A percentile compares a stretch with the other conserved stretches of the same genome.
Conservation (phyloP, 192 early-diverging fungal genomes). For the Pilobolus umbonatus region DNA sequence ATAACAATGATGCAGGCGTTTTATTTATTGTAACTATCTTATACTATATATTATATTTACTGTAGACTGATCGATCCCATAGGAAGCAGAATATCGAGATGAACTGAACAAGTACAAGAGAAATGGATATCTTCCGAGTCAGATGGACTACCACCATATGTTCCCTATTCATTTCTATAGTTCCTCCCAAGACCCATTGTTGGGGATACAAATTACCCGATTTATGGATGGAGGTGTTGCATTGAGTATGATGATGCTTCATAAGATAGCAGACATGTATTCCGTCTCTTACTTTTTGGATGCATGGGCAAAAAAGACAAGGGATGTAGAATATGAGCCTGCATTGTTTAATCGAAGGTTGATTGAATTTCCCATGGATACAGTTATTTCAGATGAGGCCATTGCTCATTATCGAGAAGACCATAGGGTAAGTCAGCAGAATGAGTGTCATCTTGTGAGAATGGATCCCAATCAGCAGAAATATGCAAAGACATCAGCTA, state of each 20-base stretch:
- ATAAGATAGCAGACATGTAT: conserved; percentile 27
- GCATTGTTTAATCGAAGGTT: conserved; percentile 7
- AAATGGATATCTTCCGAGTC: conserved; percentile 22
- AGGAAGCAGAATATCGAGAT: conserved; percentile 22
- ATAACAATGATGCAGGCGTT: conserved; percentile 18
- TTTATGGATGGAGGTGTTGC: conserved; percentile 27
- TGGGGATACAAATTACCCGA: conserved; percentile 19
- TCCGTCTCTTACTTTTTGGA: conserved; percentile 22
- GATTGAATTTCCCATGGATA: conserved; percentile 5
- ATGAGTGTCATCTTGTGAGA: not conserved
- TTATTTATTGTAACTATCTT: conserved; percentile 11
- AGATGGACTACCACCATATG: conserved; percentile 29
- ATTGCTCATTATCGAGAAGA: conserved; percentile 23
- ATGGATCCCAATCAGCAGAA: conserved; percentile 17
- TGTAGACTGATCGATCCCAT: not conserved
- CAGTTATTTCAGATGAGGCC: conserved; percentile 14
- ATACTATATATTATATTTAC: not conserved
- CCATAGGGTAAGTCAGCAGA: conserved; percentile 2
- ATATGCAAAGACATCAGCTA: conserved; percentile 15
- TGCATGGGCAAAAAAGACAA: conserved; percentile 23
- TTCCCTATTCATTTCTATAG: conserved; percentile 30
- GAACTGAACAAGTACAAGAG: conserved; percentile 6
- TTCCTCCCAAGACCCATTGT: conserved; percentile 15
- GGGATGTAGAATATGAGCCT: not conserved
- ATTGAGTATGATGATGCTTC: conserved; percentile 24